Evolutionary conservation across 768 basidiomycete genomes (phyloP).

Genomic region (Scleroderma citrinum): DNA sequence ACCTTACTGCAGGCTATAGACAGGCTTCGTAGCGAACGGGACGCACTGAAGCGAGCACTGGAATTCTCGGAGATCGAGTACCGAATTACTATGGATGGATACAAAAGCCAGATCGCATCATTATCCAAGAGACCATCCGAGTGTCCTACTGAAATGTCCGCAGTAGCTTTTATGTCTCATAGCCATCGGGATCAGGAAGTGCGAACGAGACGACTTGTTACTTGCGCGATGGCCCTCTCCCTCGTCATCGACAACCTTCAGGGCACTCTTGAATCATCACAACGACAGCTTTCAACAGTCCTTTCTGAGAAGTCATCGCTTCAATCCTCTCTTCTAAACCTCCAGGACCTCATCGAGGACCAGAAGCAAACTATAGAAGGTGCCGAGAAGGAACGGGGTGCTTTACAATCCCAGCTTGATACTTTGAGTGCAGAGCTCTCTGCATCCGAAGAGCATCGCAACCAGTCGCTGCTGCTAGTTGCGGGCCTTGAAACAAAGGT

Average conservation of each 20-base stretch:
- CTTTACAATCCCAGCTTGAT: conserved; percentile 29
- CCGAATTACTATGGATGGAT: conserved; percentile 53
- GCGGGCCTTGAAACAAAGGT: conserved; percentile 33
- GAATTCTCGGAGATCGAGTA: conserved; percentile 67
- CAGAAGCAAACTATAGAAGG: conserved; percentile 11
- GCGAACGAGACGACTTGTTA: conserved; percentile 26
- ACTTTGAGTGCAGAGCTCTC: conserved; percentile 31
- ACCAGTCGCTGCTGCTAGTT: conserved; percentile 22
- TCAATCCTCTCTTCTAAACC: conserved; percentile 12
- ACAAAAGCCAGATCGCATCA: conserved; percentile 44
- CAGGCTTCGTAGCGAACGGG: conserved; percentile 63
- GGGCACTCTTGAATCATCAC: conserved; percentile 20
- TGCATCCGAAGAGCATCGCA: conserved; percentile 21
- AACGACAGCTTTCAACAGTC: conserved; percentile 7
- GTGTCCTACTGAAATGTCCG: conserved; percentile 14
- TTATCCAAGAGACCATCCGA: conserved; percentile 20
- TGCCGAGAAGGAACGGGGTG: conserved; percentile 18
- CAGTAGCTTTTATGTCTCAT: conserved; percentile 2
- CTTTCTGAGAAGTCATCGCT: conserved; percentile 11
- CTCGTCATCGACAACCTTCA: conserved; percentile 38
- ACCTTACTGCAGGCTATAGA: conserved; percentile 56
- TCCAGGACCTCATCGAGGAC: conserved; percentile 13
- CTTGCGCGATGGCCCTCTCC: conserved; percentile 30
- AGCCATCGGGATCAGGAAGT: conserved; percentile 2
- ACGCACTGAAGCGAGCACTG: conserved; percentile 54